A percentile compares a stretch with the other conserved stretches of the same genome.
phyloP scores from a whole-genome alignment of 371 early-diverging fungal species.

The Mucor velutinosus region DNA sequence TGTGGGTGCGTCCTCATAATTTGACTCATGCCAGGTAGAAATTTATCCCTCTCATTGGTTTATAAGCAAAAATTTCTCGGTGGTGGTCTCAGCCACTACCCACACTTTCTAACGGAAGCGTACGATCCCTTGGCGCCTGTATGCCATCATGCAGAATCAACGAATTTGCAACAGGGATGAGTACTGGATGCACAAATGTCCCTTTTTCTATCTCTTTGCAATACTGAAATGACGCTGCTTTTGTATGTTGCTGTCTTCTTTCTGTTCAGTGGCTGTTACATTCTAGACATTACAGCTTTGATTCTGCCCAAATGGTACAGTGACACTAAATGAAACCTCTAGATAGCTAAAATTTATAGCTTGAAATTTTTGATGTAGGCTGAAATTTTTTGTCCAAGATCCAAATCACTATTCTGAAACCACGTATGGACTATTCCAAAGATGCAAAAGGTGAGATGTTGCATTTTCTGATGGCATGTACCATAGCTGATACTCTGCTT shows the following conservation, averaged over 20 bases:
- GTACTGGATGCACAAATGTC: not conserved
- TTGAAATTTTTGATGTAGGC: slow-evolving; percentile 5
- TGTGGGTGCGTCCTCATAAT: slow-evolving; percentile 1
- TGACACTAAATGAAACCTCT: not conserved
- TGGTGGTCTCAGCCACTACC: not conserved
- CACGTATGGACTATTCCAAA: slow-evolving; percentile 24
- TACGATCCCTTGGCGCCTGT: not conserved
- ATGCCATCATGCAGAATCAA: not conserved
- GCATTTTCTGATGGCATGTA: not conserved
- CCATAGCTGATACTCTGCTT: not conserved
- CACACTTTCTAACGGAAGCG: not conserved
- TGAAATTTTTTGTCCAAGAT: slow-evolving; percentile 21
- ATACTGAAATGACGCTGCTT: slow-evolving; percentile 21
- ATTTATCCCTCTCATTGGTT: not conserved
- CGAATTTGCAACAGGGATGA: not conserved
- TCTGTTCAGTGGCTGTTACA: slow-evolving; percentile 26
- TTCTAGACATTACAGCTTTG: slow-evolving; percentile 26
- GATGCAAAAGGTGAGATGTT: slow-evolving; percentile 19
- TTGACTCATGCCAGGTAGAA: not conserved
- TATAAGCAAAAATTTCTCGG: not conserved
- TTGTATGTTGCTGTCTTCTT: slow-evolving; percentile 32
- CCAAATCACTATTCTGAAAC: slow-evolving; percentile 31
- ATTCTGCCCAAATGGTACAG: slow-evolving; percentile 28
- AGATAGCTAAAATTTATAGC: not conserved
- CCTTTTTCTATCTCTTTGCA: not conserved